Conservation (phyloP, 1,284 basidiomycete species). For the Fomitiporia mediterranea region DNA sequence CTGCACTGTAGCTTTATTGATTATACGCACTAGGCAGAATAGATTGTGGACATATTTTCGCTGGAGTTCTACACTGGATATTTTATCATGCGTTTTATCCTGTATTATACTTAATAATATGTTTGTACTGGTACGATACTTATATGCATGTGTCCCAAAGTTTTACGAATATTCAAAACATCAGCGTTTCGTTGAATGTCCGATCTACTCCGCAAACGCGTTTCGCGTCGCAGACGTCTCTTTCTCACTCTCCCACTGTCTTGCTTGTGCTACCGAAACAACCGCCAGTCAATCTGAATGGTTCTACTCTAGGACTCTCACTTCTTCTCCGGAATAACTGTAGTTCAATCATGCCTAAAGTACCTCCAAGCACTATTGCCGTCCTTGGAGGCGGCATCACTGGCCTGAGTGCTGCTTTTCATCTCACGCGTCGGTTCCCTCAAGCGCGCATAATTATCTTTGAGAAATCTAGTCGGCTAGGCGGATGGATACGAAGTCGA, state of each 20-base stretch:
- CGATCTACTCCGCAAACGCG: not conserved
- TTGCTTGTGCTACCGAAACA: not conserved
- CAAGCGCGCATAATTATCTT: constrained; percentile 58
- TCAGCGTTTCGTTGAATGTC: not conserved
- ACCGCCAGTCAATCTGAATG: no score
- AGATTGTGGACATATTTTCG: no score
- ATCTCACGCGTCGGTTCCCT: constrained; percentile 66
- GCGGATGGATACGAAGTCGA: constrained; percentile 81
- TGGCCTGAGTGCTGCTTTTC: constrained; percentile 77
- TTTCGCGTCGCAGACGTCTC: not conserved
- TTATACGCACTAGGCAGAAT: no score
- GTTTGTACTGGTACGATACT: no score
- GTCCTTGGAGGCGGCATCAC: constrained; percentile 81
- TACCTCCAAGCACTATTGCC: constrained; percentile 44
- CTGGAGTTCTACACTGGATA: no score
- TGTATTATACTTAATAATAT: no score
- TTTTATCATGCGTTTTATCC: no score
- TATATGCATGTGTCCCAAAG: no score
- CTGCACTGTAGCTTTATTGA: no score
- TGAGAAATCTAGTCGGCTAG: constrained; percentile 61
- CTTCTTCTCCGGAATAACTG: no score
- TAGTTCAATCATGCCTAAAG: not conserved
- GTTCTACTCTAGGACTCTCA: no score
- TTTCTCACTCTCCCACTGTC: not conserved
- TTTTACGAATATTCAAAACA: no score